Evolutionary conservation across 768 basidiomycete species (phyloP).

Genomic region (Sporobolomyces pararoseus): DNA sequence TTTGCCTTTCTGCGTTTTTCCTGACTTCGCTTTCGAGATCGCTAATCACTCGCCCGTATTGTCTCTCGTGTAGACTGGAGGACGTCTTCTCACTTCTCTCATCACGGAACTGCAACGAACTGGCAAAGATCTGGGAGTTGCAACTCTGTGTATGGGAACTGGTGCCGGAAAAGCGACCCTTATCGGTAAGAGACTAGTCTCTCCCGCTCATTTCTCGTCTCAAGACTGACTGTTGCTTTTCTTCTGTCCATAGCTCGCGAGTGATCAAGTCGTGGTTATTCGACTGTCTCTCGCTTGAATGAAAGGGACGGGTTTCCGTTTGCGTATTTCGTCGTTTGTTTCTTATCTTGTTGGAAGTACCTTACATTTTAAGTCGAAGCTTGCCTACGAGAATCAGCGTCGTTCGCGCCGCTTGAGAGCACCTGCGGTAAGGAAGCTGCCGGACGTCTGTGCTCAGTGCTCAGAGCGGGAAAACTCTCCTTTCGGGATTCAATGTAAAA

Average conservation of each 20-base stretch:
- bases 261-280: neutral
- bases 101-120: slow-evolving; percentile 71
- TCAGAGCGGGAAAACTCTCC: too few species aligned
- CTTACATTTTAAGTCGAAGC: too few species aligned
- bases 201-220: neutral
- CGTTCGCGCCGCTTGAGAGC: too few species aligned
- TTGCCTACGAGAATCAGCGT: too few species aligned
- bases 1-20: neutral
- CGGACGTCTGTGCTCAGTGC: too few species aligned
- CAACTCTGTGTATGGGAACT: slow-evolving; percentile 84
- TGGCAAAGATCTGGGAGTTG: slow-evolving; percentile 72
- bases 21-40: too few species aligned
- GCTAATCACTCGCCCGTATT: neutral
- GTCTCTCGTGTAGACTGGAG: slow-evolving; percentile 53
- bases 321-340: neutral
- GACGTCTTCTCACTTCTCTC: slow-evolving; percentile 82
- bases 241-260: slow-evolving; percentile 1
- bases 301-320: neutral
- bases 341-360: too few species aligned
- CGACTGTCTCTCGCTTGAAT: too few species aligned
- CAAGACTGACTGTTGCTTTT: neutral
- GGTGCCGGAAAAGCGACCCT: slow-evolving; percentile 83
- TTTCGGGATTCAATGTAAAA: too few species aligned
- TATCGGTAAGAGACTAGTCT: slow-evolving; percentile 52
- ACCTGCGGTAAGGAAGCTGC: too few species aligned